Evolutionary conservation across 108 stramenopile species (phyloP), one percentile per base, ranked within the genome.

Genomic region (Discostella stelligeroides): DNA sequence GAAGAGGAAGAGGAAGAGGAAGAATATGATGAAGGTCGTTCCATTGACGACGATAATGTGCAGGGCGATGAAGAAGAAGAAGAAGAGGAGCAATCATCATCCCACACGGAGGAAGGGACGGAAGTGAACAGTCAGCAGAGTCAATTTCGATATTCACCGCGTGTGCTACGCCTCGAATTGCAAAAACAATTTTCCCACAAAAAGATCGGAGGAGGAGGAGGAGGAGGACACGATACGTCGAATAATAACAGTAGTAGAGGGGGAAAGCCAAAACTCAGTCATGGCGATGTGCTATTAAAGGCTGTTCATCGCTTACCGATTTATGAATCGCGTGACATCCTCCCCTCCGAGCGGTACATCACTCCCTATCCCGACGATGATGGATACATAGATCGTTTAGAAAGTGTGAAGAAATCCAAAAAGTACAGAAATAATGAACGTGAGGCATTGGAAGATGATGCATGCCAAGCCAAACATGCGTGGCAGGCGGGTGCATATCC

Each of bases 401-500:
- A 48, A 25, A 57, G 70, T 27, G 38, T 77, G 11, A 51, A 43
- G 27, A 73, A 73, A 45, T 77, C 76, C 57, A 70, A 65, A 37
- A 77, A 77, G 37, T 77, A 77, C 45, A 25, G 34, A 46, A 17
- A 40, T 10, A 46, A 39, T 4, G 49, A 59, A 46, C 68, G 68
- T 21, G 86, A 89, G 30, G 59, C 67, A 4, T 72, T 84, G 12
- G 87, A 85, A 56, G 71, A 57, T 11, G 81, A 67, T 1, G 64
- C 73, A 0, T 94, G 92, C 63, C 76, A 74, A 20, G 79, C 84
- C 11, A 63, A 81, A 45, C 76, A 89, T 43, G 72, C 81, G 4
- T 94, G 92, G 92, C 88, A 89, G 64, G 59, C 54, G 12, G 56
- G 46, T 10, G 71, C 68, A 11, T 85, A 61, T 80, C 88, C 88